Evolutionary conservation across 768 basidiomycete genomes (phyloP), one percentile per base, ranked within the genome.

Genomic region (Leccinum subgranulosum): DNA sequence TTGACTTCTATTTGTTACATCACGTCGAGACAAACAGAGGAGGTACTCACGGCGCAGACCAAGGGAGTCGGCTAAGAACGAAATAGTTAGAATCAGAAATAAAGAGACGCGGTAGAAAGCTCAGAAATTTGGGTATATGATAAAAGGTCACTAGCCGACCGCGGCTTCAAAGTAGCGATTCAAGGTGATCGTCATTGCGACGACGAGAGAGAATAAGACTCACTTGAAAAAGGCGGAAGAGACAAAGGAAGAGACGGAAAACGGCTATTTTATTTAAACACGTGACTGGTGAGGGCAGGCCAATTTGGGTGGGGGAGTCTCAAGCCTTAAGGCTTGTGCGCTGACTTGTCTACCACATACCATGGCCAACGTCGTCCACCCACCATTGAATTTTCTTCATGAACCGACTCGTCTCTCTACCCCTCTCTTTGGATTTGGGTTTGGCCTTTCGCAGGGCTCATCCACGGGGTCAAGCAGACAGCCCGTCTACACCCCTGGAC

Each of bases 111-210:
- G 43, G 12, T 66, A 56, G 51, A 64, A 63, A 64, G 76, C 79
- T 92, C 90, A 77, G 90, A 91, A 92, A 92, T 91, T 92, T 92
- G 90, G 90, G 90, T 92, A 92, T 92, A 76, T 82, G 70, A 77
- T 78, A 76, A 70, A 74, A 70, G 72, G 76, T 92, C 89, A 90
- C 80, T 23, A 86, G 82, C 88, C 74, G 60, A 58, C 6, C 25
- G 60, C 71, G 69, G 64, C 84, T 84, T 92, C 90, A 70, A 90
- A 84, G 90, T 92, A 91, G 88, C 88, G 89, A 91, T 92, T 90
- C 88, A 74, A 77, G 62, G 73, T 70, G 79, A 70, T 91, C 89
- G 79, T 92, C 90, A 81, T 74, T 33, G 74, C 68, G 53, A 59
- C 56, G 49, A 55, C 8, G 34, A 31, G 15, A 34, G 47, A 25